These are phyloP conservation scores for Podospora pseudocomata DNA, from an alignment of 495 filamentous ascomycete species.

Conservation along the genomic window DNA sequence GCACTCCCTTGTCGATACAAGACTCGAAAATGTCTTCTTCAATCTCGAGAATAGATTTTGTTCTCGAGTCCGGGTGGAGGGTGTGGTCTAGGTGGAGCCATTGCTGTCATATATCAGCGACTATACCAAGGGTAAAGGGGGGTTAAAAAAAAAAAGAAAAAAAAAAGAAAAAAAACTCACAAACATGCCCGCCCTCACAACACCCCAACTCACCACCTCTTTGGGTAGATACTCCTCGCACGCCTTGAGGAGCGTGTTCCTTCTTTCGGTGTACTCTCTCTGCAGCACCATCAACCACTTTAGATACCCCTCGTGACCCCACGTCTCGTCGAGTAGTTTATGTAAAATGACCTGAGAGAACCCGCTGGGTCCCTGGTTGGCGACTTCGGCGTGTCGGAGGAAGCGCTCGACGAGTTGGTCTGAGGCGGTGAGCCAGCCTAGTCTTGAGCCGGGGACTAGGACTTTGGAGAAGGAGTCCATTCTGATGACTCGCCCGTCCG, in stretches of 20 bases:
- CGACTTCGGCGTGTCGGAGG: constrained; percentile 70
- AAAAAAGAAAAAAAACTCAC: constrained; percentile 47
- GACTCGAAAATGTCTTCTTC: constrained; percentile 82
- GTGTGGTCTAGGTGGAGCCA: constrained; percentile 79
- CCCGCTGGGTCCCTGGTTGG: constrained; percentile 78
- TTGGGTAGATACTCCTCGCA: constrained; percentile 76
- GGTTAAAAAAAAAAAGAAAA: background rate
- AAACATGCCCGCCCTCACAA: constrained; percentile 95
- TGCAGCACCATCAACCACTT: constrained; percentile 85
- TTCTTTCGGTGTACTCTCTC: constrained; percentile 73
- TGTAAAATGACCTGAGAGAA: constrained; percentile 77
- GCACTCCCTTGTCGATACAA: constrained; percentile 64
- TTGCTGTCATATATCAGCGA: constrained; percentile 46
- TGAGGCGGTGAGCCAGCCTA: constrained; percentile 78
- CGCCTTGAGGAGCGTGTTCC: constrained; percentile 73
- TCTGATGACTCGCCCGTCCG: constrained; percentile 63
- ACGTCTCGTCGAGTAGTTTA: constrained; percentile 87
- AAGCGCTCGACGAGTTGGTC: constrained; percentile 81
- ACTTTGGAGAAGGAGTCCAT: constrained; percentile 84
- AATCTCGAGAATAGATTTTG: constrained; percentile 61
- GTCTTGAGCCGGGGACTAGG: constrained; percentile 68
- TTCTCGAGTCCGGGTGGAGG: constrained; percentile 61
- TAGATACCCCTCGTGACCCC: constrained; percentile 90
- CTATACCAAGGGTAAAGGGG: too few species aligned
- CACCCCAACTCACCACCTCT: constrained; percentile 76